phyloP scores from a whole-genome alignment of 805 yeast species.

The Yamadazyma phyllophila region DNA sequence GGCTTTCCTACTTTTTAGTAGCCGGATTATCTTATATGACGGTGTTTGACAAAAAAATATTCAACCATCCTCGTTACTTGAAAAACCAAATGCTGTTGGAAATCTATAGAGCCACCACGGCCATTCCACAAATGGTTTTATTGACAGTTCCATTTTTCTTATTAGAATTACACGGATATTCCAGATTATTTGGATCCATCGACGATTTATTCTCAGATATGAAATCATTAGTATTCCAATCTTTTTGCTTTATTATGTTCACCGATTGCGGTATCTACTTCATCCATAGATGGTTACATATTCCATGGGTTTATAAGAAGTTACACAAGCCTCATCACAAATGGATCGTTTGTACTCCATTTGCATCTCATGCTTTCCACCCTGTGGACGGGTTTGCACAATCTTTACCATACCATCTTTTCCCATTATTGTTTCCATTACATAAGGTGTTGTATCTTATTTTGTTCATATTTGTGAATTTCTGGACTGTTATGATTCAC shows the following conservation, averaged over 20 bases:
- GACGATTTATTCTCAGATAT: conserved; percentile 66
- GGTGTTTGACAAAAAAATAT: conserved; percentile 82
- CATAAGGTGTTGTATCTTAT: conserved; percentile 81
- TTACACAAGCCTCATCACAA: conserved; percentile 98
- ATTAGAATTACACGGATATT: conserved; percentile 78
- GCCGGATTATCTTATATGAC: conserved; percentile 77
- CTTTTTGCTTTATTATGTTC: conserved; percentile 80
- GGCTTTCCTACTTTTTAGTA: conserved; percentile 71
- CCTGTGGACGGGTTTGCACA: conserved; percentile 96
- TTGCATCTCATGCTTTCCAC: conserved; percentile 97
- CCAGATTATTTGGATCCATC: conserved; percentile 68
- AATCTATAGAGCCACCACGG: conserved; percentile 69
- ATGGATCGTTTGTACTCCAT: conserved; percentile 98
- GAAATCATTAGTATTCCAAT: conserved; percentile 61
- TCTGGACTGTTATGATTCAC: conserved; percentile 98
- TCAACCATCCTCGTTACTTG: conserved; percentile 93
- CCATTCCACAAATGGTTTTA: conserved; percentile 87
- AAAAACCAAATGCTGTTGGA: conserved; percentile 91
- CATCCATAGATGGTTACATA: conserved; percentile 90
- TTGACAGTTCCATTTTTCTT: conserved; percentile 90
- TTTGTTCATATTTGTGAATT: conserved; percentile 86
- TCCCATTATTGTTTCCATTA: conserved; percentile 88
- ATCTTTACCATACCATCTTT: conserved; percentile 89
- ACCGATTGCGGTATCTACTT: conserved; percentile 92
- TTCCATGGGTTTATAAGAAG: conserved; percentile 82